Evolutionary conservation across 1,284 basidiomycete genomes (phyloP), one percentile per base, ranked within the genome.

Genomic region (Apiotrichum siamense): DNA sequence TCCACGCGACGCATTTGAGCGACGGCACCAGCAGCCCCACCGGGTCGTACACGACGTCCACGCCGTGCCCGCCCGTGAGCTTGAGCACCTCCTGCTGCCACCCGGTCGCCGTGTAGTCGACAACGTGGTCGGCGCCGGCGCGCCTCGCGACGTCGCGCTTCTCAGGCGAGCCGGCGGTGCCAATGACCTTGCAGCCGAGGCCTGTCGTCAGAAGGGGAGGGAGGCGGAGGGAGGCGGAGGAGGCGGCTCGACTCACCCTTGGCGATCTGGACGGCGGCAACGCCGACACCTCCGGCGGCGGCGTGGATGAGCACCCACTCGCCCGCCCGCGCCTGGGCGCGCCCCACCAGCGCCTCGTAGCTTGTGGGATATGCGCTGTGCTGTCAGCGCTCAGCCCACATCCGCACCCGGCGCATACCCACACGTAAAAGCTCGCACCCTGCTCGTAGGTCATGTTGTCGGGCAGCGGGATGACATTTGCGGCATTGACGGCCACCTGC

Each of bases 1-100:
- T 94, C 85, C 91, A 97, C 1, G 87, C 88, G 51, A 94, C 90
- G 69, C 89, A 92, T 70, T 94, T 94, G 54, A 96, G 69, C 25
- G 64, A 60, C 7, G 60, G 57, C n/a, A 67, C 59, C 44, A 67
- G 58, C 59, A 64, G 50, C 17, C 73, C 90, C 29, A 96, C 89
- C 4, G 91, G 90, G 66, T 96, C 92, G 62, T 84, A 94, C 23
- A 94, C 82, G 29, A 96, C 84, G 65, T 96, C 76, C 2, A 84
- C 92, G 10, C 92, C 92, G 55, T 84, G 83, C 1, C 87, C 88
- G 2, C 75, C 76, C 0, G 91, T 96, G 32, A 80, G 79, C 47
- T 79, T 82, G 86, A 70, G 50, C 24, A 73, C 77, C 61, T 78
- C 66, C 59, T 77, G 72, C 66, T 72, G 71, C 73, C 73, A 75